These are phyloP conservation scores for Aspergillus heteromorphus DNA, from an alignment of 495 filamentous ascomycete genomes.

Conservation along the genomic window DNA sequence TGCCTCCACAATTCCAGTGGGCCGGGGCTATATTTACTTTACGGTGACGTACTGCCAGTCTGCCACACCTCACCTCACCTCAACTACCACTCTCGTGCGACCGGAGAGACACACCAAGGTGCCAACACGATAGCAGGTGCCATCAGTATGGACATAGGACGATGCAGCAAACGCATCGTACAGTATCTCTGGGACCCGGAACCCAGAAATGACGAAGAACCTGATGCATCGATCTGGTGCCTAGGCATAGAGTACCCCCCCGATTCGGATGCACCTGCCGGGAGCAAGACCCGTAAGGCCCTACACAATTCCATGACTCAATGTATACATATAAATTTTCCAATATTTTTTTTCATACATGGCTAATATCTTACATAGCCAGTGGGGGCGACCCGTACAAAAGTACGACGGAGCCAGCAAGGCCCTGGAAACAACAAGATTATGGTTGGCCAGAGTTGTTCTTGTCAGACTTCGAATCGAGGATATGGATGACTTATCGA, in stretches of 20 bases:
- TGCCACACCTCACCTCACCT: background rate
- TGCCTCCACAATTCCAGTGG: too few relatives aligned
- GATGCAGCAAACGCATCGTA: constrained; percentile 77
- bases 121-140: constrained; percentile 31
- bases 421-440: constrained; percentile 24
- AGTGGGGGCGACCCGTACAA: background rate
- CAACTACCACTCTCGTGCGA: background rate
- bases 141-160: constrained; percentile 56
- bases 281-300: constrained; percentile 11
- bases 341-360: too few relatives aligned
- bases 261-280: background rate
- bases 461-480: constrained; percentile 86
- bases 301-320: background rate
- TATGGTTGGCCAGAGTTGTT: constrained; percentile 77
- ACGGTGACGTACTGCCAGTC: background rate
- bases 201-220: constrained; percentile 72
- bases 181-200: constrained; percentile 95
- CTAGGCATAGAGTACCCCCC: constrained; percentile 68
- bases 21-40: background rate
- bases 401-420: background rate
- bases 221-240: constrained; percentile 76
- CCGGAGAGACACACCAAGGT: background rate
- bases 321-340: too few relatives aligned
- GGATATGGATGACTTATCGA: constrained; percentile 95
- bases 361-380: background rate